Base-by-base conservation (phyloP, 306 rosid species). In the Calophaca sinica region DNA sequence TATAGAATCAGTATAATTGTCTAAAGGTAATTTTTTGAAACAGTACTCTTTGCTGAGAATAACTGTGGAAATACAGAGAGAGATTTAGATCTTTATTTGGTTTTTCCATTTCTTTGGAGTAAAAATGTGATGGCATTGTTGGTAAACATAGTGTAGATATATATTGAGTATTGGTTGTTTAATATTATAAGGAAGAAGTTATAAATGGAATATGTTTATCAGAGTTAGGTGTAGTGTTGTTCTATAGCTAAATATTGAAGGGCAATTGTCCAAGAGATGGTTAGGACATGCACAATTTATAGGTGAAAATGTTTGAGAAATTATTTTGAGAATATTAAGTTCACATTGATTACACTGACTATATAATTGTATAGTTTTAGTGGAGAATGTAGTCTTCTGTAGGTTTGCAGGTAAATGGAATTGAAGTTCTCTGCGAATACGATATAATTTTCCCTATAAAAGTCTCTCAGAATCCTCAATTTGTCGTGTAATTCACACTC, bases 351-450 rank as follows among this genome's bases (percentile, higher is more conserved):
- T 55, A 5, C 36, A 79, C 53, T 55, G 48, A 49, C 7, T 41
- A 68, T 68, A 53, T 45, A 41, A 64, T 73, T 62, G 9, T 63
- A 29, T 41, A 44, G 71, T 67, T 39, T 53, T 48, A n/a, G 15
- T 31, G 42, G 44, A 52, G 38, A 66, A 67, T 35, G 14, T 38
- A 46, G 10, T 39, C 28, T 42, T 70, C 26, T 58, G 0, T 11
- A 9, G 41, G 36, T 58, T 70, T 62, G 72, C 61, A 58, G 42
- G 50, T 71, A 71, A 61, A 51, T 63, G 57, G 69, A 75, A 36
- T 6, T 53, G 61, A 31, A 46, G 50, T 69, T 79, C 68, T 63
- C 9, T 58, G 10, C 62, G 60, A 55, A 15, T 39, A 50, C 48
- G 4, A 9, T 12, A 61, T 45, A 57, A 49, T 35, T 62, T 62